Conservation (phyloP, 805 yeast genomes). For the Cyberlindnera misumaiensis region DNA sequence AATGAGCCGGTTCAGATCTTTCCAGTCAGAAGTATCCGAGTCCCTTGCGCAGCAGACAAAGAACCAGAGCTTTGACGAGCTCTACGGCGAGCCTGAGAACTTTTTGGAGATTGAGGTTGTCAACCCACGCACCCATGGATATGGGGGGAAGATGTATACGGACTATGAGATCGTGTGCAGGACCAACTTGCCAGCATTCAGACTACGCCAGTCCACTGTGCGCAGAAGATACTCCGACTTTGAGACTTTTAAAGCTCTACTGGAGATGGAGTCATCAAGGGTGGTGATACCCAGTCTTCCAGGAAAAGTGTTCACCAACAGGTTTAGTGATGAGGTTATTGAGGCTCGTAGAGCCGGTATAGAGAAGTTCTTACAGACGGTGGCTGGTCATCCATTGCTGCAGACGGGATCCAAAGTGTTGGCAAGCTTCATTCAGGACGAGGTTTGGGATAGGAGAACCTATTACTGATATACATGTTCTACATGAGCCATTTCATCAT, state of each 20-base stretch:
- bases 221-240: conserved; percentile 89
- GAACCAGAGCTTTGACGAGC: conserved; percentile 63
- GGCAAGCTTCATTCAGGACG: conserved; percentile 82
- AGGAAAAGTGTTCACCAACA: conserved; percentile 64
- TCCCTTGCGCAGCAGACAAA: conserved; percentile 10
- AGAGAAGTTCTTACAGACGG: conserved; percentile 68
- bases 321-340: conserved; percentile 77
- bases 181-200: conserved; percentile 88
- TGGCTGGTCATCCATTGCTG: conserved; percentile 88
- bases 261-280: conserved; percentile 69
- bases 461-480: conserved; percentile 10
- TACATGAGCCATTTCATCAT: no score
- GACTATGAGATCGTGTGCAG: conserved; percentile 88
- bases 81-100: conserved; percentile 92
- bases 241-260: conserved; percentile 66
- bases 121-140: conserved; percentile 71
- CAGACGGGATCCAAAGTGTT: conserved; percentile 81
- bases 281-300: conserved; percentile 87
- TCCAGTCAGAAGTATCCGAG: conserved; percentile 23
- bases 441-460: conserved; percentile 51
- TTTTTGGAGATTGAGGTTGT: conserved; percentile 84
- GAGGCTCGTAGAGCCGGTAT: conserved; percentile 79
- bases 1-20: conserved; percentile 20
- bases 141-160: conserved; percentile 67
- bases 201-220: conserved; percentile 53